Evolutionary conservation across 768 basidiomycete genomes (phyloP), one percentile per base, ranked within the genome.

Genomic region (Leccinum arenicola): DNA sequence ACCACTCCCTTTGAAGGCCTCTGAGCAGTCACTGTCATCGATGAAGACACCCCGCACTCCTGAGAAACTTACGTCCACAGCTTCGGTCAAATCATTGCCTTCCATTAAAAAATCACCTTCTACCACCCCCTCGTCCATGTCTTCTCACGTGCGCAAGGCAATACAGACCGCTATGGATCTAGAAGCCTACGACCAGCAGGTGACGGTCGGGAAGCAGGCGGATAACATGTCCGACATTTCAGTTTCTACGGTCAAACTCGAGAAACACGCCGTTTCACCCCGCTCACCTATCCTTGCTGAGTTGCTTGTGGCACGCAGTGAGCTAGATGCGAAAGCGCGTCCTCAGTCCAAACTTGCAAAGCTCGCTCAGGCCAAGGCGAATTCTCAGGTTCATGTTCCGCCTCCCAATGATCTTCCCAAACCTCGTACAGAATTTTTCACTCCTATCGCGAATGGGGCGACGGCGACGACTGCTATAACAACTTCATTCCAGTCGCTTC

Each of bases 391-490:
- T 27, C 48, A 64, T 21, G 62, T 66, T 33, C 57, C 74, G 55
- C 73, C 69, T 52, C 70, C 67, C 36, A 73, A 65, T 50, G 71
- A 73, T 8, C 71, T 82, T 56, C 80, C 79, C n/a, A 74, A 71
- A 50, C 63, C 80, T 50, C 82, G 73, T 52, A 91, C 90, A 6
- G 85, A 91, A 67, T 89, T 86, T 68, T 73, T 91, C 11, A 87
- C 83, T 15, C 90, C 91, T 2, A 89, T 88, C 49, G 88, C 87
- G n/a, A 92, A 92, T 66, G 89, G 90, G 0, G 75, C 87, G 3
- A 85, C 88, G n/a, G 90, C 84, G 12, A 92, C 90, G 0, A 91
- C 89, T 15, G 90, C 90, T 2, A 92, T 92, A 66, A 92, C 90
- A 0, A 91, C 90, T 2, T 85, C 87, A 0, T 91, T 90, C 61